These are phyloP conservation scores for Pythium aphanidermatum DNA, from an alignment of 352 stramenopile genomes.

Conservation along the genomic window DNA sequence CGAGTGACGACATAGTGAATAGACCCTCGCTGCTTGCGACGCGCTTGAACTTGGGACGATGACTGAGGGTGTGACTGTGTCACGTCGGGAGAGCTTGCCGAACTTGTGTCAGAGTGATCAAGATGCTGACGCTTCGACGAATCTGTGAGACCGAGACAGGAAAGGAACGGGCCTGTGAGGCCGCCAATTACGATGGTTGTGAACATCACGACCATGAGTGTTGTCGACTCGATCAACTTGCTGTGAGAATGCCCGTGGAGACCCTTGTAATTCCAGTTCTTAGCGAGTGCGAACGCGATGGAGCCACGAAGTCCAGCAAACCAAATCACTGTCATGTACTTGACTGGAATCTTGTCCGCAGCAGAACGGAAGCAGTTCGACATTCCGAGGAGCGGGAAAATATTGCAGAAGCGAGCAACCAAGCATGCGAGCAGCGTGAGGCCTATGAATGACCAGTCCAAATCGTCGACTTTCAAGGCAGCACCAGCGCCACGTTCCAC, in stretches of 20 bases:
- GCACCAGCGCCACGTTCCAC: conserved; percentile 48
- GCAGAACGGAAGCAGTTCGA: conserved; percentile 61
- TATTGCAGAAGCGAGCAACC: conserved; percentile 64
- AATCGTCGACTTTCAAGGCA: conserved; percentile 64
- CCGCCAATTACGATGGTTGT: conserved; percentile 79
- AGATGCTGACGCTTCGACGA: conserved; percentile 12
- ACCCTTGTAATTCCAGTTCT: conserved; percentile 80
- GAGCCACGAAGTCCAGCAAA: conserved; percentile 91
- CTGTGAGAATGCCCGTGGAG: conserved; percentile 59
- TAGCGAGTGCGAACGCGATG: conserved; percentile 89
- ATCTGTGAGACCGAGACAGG: conserved; percentile 34
- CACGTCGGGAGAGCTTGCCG: conserved; percentile 12
- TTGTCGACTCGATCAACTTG: conserved; percentile 83
- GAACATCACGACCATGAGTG: conserved; percentile 82
- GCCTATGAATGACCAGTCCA: conserved; percentile 75
- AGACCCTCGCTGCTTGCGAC: conserved; percentile 34
- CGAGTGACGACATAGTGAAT: conserved; percentile 48
- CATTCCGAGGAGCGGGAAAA: conserved; percentile 68
- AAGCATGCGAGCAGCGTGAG: conserved; percentile 72
- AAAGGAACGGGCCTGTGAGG: conserved; percentile 65
- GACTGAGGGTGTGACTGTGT: conserved; percentile 12
- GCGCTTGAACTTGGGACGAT: conserved; percentile 8
- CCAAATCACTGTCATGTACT: conserved; percentile 87
- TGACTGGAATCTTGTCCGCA: conserved; percentile 53
- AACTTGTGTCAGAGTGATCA: conserved; percentile 18